Evolutionary conservation across 1,284 basidiomycete species (phyloP).

Genomic region (Rhizoctonia solani): DNA sequence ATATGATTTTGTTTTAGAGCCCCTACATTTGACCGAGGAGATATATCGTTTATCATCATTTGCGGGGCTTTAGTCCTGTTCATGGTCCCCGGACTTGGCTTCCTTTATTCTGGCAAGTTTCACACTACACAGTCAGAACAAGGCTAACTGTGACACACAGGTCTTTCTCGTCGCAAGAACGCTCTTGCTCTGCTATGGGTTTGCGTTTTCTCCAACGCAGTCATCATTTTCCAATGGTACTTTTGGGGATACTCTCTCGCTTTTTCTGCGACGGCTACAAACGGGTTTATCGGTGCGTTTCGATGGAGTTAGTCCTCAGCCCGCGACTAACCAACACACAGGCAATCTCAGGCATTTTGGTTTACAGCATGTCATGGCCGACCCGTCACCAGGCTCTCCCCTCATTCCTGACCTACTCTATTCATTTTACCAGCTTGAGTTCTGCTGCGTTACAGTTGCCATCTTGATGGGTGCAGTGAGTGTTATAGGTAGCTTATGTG

Average conservation of each 20-base stretch:
- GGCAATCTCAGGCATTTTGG: constrained; percentile 61
- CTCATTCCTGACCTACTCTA: constrained; percentile 74
- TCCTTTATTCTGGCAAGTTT: constrained; percentile 82
- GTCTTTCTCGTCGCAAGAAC: constrained; percentile 52
- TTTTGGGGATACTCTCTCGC: constrained; percentile 85
- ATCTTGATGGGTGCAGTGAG: constrained; percentile 70
- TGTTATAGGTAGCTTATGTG: constrained; percentile 35
- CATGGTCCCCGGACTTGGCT: constrained; percentile 79
- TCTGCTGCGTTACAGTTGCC: constrained; percentile 75
- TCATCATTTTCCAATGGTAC: constrained; percentile 89
- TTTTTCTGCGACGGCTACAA: constrained; percentile 74
- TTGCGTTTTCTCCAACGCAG: constrained; percentile 69
- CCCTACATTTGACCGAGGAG: constrained; percentile 55
- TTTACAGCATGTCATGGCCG: constrained; percentile 70
- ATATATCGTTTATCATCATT: constrained; percentile 76
- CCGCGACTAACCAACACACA: constrained; percentile 31
- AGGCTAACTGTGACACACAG: constrained; percentile 54
- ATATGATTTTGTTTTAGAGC: neutral
- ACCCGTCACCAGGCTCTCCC: constrained; percentile 75
- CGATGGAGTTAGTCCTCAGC: neutral
- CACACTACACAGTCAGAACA: constrained; percentile 57
- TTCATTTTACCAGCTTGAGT: constrained; percentile 89
- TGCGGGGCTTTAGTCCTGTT: constrained; percentile 70
- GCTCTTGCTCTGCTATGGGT: constrained; percentile 72
- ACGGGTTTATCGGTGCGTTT: constrained; percentile 76